Base-by-base conservation (phyloP, 352 stramenopile species). In the Globisporangium camurandrum region DNA sequence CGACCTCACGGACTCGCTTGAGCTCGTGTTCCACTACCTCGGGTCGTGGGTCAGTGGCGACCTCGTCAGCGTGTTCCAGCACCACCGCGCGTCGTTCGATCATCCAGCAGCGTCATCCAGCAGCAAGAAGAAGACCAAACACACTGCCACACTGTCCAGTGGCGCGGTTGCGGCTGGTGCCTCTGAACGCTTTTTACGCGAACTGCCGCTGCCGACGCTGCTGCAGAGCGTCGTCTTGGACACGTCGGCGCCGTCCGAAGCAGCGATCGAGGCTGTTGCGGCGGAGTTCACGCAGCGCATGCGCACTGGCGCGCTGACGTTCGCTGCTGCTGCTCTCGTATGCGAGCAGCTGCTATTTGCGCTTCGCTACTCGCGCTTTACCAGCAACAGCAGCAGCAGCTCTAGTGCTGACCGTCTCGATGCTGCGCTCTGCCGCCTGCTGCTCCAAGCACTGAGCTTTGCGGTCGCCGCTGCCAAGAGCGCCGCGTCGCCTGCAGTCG, bases 331-430 rank as follows among this genome's bases (percentile, higher is more conserved):
- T 34, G 50, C 54, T 14, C 66, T 56, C 9, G 65, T 82, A 47
- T 80, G 67, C 27, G 69, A 84, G 24, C 69, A 78, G 50, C 23
- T 82, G 20, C 34, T 82, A 27, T 82, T 79, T 36, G 70, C 67
- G 11, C 54, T 84, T n/a, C n/a, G n/a, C n/a, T n/a, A n/a, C n/a
- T n/a, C n/a, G 41, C 23, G 33, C 20, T 37, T 34, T 55, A 53
- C n/a, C n/a, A n/a, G 2, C 54, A 44, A 33, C 53, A 27, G n/a
- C 22, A 49, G 16, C 3, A 42, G 12, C 23, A 39, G 33, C 10
- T n/a, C n/a, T n/a, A 17, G 45, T 4, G 46, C 46, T 9, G n/a
- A 43, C 14, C 24, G 56, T 31, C 41, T 14, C 5, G 37, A 37
- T 30, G 23, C 55, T 12, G 20, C 27, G 16, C 48, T 84, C 5